Evolutionary conservation across 345 rosid species (phyloP).

Genomic region (Gossypium ekmanianum): DNA sequence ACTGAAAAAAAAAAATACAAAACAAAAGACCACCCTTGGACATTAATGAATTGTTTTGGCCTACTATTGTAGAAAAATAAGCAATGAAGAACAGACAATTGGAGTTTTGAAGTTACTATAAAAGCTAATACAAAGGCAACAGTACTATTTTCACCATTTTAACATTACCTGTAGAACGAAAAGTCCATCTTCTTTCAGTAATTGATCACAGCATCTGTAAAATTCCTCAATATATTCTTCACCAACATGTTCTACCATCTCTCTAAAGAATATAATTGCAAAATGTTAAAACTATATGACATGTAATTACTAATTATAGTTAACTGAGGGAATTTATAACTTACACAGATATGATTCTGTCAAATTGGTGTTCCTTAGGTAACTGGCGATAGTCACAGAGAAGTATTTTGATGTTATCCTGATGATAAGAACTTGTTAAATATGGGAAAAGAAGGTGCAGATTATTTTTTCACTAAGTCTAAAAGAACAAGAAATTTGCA

Average conservation of each 20-base stretch:
- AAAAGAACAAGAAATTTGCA: not conserved
- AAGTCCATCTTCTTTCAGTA: conserved; percentile 65
- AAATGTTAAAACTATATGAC: not conserved
- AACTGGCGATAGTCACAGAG: conserved; percentile 80
- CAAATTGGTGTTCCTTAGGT: conserved; percentile 47
- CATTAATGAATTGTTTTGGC: not conserved
- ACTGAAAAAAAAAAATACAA: conserved; percentile 34
- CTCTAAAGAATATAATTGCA: conserved; percentile 36
- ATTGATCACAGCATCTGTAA: conserved; percentile 69
- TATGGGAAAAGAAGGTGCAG: not conserved
- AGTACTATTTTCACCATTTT: not conserved
- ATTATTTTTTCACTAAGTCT: not conserved
- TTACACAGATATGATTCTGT: conserved; percentile 77
- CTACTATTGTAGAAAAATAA: not conserved
- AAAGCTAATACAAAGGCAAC: not conserved
- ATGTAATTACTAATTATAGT: not conserved
- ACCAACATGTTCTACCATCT: conserved; percentile 89
- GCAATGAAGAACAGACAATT: too few species aligned
- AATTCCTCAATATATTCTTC: conserved; percentile 86
- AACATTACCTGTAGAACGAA: conserved; percentile 68
- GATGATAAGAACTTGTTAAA: not conserved
- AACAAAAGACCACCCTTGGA: not conserved
- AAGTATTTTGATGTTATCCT: conserved; percentile 59
- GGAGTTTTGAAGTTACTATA: too few species aligned
- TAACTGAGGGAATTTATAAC: not conserved